These are phyloP conservation scores for Hyphopichia homilentoma DNA, from an alignment of 805 yeast genomes.

Conservation along the genomic window DNA sequence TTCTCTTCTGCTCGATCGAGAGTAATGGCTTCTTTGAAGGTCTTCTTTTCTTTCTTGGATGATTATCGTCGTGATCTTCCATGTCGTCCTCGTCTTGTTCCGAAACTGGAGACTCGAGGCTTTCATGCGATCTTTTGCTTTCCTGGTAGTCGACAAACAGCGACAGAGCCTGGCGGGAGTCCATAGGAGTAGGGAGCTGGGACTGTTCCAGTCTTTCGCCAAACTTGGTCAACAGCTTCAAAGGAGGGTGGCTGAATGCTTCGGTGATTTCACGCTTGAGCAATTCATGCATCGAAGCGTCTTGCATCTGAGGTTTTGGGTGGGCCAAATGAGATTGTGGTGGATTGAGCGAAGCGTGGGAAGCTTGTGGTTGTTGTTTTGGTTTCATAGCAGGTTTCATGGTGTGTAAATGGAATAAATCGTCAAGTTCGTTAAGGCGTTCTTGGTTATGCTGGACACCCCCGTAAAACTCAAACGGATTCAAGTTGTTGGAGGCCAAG, in stretches of 20 bases:
- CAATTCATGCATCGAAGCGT: slow-evolving; percentile 9
- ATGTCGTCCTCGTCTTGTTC: slow-evolving; percentile 6
- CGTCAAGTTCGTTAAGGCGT: background rate
- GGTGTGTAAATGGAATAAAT: slow-evolving; percentile 27
- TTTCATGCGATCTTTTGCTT: background rate
- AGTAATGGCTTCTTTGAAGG: slow-evolving; percentile 33
- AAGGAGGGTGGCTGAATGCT: slow-evolving; percentile 29
- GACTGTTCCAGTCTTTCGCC: slow-evolving; percentile 4
- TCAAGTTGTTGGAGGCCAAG: slow-evolving; percentile 22
- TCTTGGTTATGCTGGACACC: slow-evolving; percentile 5
- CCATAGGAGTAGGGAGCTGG: slow-evolving; percentile 34
- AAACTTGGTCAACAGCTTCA: slow-evolving; percentile 10
- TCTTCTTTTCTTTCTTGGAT: slow-evolving; percentile 25
- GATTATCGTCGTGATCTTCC: background rate
- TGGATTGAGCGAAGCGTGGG: background rate
- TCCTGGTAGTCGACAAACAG: slow-evolving; percentile 3
- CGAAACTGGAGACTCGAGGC: slow-evolving; percentile 1
- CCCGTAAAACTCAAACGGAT: slow-evolving; percentile 33
- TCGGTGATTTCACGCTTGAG: slow-evolving; percentile 26
- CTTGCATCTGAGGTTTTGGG: background rate
- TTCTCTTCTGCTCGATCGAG: slow-evolving; percentile 36
- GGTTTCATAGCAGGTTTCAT: slow-evolving; percentile 15
- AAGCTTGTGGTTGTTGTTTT: slow-evolving; percentile 4
- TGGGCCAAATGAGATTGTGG: background rate
- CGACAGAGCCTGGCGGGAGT: slow-evolving; percentile 24